phyloP scores from a whole-genome alignment of 495 filamentous ascomycete genomes.

The Lasiosphaeriaceae sp. region DNA sequence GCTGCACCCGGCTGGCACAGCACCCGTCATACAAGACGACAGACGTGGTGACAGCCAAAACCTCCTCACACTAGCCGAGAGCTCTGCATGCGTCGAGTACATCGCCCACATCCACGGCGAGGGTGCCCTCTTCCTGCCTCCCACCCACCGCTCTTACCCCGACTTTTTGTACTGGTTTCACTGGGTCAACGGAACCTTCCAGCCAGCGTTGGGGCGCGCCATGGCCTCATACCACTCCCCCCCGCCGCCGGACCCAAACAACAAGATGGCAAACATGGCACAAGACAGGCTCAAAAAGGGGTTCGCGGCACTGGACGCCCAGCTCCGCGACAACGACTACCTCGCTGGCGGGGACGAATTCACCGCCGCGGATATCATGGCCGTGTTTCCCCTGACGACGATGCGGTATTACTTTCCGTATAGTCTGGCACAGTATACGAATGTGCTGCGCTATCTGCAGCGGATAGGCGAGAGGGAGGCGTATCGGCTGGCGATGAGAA shows the following conservation, averaged over 20 bases:
- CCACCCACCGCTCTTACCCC: constrained; percentile 43
- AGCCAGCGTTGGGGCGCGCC: constrained; percentile 29
- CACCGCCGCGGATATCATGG: constrained; percentile 61
- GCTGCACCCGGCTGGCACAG: constrained; percentile 48
- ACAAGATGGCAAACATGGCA: constrained; percentile 8
- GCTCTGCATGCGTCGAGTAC: constrained; percentile 54
- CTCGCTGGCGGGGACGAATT: constrained; percentile 59
- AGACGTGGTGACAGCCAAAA: not conserved
- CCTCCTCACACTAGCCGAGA: constrained; percentile 49
- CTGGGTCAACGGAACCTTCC: constrained; percentile 54
- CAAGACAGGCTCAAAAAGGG: constrained; percentile 21
- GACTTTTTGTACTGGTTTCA: constrained; percentile 61
- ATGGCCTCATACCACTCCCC: not conserved
- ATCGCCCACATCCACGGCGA: constrained; percentile 48
- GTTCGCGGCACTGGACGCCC: constrained; percentile 39
- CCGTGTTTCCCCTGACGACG: constrained; percentile 50
- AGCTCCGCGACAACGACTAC: constrained; percentile 44
- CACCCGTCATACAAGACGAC: constrained; percentile 55
- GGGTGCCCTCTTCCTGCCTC: constrained; percentile 39
- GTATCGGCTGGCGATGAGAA: constrained; percentile 42
- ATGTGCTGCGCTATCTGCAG: constrained; percentile 45
- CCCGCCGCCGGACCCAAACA: constrained; percentile 7
- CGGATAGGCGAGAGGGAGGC: constrained; percentile 37
- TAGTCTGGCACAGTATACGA: constrained; percentile 39
- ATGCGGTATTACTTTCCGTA: constrained; percentile 46